phyloP scores from a whole-genome alignment of 75 land plant genomes.

The Selaginella tamariscina region DNA sequence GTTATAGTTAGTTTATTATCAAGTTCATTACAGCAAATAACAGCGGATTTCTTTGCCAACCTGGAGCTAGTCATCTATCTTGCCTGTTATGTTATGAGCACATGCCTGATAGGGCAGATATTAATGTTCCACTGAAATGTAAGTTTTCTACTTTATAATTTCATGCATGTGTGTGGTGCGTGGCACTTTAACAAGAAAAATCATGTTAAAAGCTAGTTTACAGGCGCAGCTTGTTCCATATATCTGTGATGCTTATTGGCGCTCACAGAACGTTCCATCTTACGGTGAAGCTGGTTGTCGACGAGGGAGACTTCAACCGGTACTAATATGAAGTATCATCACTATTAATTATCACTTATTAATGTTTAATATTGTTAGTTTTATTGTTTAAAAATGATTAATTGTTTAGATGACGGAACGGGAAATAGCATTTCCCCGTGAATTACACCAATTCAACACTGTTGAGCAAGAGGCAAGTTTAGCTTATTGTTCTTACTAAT shows the following conservation, averaged over 20 bases:
- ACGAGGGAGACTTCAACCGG: not conserved
- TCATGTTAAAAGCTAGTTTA: not conserved
- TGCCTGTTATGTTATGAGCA: not conserved
- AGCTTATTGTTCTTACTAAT: too few species aligned
- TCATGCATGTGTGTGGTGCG: not conserved
- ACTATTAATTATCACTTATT: too few species aligned
- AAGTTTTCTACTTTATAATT: not conserved
- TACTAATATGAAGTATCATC: too few species aligned
- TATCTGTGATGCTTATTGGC: slow-evolving; percentile 13
- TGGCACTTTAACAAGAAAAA: not conserved
- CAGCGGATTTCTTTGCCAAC: not conserved
- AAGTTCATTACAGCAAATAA: not conserved
- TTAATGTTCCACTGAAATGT: slow-evolving; percentile 6
- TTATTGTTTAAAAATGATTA: not conserved
- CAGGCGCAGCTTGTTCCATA: not conserved
- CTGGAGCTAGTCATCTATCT: not conserved
- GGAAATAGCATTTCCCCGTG: not conserved
- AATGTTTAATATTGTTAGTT: not conserved
- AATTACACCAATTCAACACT: not conserved
- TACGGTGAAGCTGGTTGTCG: not conserved
- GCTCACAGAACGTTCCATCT: slow-evolving; percentile 6
- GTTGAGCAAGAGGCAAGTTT: not conserved
- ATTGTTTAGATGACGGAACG: not conserved
- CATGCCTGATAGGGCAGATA: slow-evolving; percentile 4
- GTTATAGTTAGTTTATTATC: not conserved